Evolutionary conservation across 73 alveolate species (phyloP).

Genomic region (Durusdinium trenchii): DNA sequence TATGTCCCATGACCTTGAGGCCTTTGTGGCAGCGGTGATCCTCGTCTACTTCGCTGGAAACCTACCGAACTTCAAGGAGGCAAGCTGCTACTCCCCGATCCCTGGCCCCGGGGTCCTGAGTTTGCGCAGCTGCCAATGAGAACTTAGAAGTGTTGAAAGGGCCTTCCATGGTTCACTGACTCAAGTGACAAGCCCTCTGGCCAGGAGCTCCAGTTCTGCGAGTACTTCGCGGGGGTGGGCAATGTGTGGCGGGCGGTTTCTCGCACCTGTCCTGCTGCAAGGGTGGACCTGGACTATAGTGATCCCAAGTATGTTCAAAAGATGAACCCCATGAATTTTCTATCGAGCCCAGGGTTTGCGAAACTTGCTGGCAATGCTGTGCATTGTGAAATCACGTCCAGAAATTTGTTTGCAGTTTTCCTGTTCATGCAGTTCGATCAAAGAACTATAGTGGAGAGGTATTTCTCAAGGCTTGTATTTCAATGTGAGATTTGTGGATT

Average conservation of each 20-base stretch:
- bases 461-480: too few relatives aligned
- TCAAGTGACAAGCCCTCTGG: not conserved
- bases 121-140: not conserved
- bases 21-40: not conserved
- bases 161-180: too few relatives aligned
- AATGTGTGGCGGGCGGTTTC: not conserved
- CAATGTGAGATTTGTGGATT: too few relatives aligned
- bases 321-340: not conserved
- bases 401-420: not conserved
- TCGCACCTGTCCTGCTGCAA: not conserved
- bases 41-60: not conserved
- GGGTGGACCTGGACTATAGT: not conserved
- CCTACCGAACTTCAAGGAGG: not conserved
- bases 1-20: too few relatives aligned
- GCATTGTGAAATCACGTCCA: not conserved
- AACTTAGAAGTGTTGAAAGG: too few relatives aligned
- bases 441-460: not conserved
- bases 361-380: not conserved
- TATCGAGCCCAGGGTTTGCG: not conserved
- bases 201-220: not conserved
- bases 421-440: too few relatives aligned
- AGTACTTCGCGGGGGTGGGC: constrained; percentile 26
- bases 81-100: not conserved
- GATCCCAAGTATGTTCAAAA: not conserved
- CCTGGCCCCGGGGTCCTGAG: too few relatives aligned